Conservation (phyloP, 2,329 filamentous ascomycete genomes). For the Dactylellina haptotyla region DNA sequence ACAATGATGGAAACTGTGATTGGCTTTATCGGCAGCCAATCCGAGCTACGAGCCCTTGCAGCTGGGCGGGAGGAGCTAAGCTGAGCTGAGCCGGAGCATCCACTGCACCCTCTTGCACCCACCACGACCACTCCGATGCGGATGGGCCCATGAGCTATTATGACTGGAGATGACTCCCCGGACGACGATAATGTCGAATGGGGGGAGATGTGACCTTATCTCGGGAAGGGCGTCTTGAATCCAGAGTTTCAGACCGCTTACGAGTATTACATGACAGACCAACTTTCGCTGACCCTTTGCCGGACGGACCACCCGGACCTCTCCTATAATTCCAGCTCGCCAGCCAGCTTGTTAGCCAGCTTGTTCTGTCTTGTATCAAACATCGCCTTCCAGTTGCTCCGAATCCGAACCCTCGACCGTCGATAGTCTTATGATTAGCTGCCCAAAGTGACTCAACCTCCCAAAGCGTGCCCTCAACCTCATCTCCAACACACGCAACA, state of each 20-base stretch:
- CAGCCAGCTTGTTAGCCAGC: neutral
- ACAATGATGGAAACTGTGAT: slow-evolving; percentile 10
- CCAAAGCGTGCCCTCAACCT: neutral
- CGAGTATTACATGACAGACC: too few species aligned
- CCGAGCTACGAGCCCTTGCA: neutral
- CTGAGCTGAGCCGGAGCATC: too few species aligned
- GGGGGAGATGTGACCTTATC: slow-evolving; percentile 19
- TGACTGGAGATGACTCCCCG: slow-evolving; percentile 23
- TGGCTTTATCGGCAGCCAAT: slow-evolving; percentile 18
- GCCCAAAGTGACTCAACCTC: neutral
- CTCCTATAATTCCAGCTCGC: neutral
- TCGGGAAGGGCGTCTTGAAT: slow-evolving; percentile 19
- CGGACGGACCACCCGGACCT: neutral
- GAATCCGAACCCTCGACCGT: too few species aligned
- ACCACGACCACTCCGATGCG: too few species aligned
- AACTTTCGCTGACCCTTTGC: neutral
- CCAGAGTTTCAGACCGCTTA: too few species aligned
- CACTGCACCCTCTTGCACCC: too few species aligned
- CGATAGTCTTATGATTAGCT: too few species aligned
- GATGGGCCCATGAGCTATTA: neutral
- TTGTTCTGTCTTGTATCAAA: neutral
- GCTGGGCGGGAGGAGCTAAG: neutral
- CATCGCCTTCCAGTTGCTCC: neutral
- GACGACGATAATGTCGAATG: too few species aligned
- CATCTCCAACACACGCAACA: slow-evolving; percentile 38